Base-by-base conservation (phyloP, 768 basidiomycete species). In the Hortiboletus flavorubellus region DNA sequence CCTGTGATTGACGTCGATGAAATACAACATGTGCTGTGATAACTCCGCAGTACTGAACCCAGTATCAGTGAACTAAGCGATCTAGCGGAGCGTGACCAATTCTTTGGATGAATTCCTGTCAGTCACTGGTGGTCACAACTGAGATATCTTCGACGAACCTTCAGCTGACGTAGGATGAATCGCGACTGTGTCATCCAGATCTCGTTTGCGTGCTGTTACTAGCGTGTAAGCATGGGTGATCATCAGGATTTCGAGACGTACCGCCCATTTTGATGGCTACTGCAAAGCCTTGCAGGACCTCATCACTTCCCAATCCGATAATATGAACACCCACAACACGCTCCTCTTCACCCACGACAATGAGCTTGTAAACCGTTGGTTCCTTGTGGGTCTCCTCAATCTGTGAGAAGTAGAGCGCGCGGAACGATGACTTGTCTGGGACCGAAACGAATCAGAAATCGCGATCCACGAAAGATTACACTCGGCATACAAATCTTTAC, bases 191-290 rank as follows among this genome's bases (percentile, higher is more conserved):
- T 91, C 83, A 64, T 94, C 93, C 47, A 96, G 71, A 64, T 96
- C 89, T 64, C 80, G 71, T 75, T 94, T 93, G 23, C 79, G 81
- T 5, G 92, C 91, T 75, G 31, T 23, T 44, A n/a, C 16, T 15
- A 40, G 33, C 3, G 9, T 21, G 30, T 71, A 12, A 65, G 56
- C 8, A 8, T 26, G n/a, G 21, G 46, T 15, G 23, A 34, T 34
- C 15, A 7, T 18, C 14, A 12, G 8, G 2, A 23, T 38, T 40
- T 49, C 8, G 9, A 34, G 10, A 72, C 78, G 11, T 63, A 81
- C 78, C 81, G 21, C 90, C 90, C 96, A 98, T 96, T 78, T 98
- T 98, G 63, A 99, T 78, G 12, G 97, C 97, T n/a, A 98, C 93
- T 2, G 77, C 91, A 72, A 97, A 98, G 59, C 96, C 96, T 79